Evolutionary conservation across 2,329 filamentous ascomycete species (phyloP), one percentile per base, ranked within the genome.

Genomic region (Botryosphaeria agaves): DNA sequence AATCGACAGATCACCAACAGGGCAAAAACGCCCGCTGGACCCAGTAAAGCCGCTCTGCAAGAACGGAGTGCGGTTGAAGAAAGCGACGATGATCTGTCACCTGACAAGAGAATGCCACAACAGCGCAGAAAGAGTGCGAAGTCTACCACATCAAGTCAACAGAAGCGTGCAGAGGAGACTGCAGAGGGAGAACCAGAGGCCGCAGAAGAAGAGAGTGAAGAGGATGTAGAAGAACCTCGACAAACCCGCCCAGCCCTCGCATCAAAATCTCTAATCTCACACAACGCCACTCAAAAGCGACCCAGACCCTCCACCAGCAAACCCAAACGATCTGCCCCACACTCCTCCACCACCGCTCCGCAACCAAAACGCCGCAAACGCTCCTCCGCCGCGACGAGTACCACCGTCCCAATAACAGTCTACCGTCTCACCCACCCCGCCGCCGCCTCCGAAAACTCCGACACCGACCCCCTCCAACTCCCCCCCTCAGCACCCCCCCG

Each of bases 401-500:
- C 32, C 16, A 17, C 34, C 9, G 41, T 49, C 33, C 48, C 48
- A 11, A 41, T 52, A 7, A 40, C 45, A 15, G 47, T 48, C 12
- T 47, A 48, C 28, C 43, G 46, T 17, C 34, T 46, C 23, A 41
- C 40, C 26, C 41, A 41, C 18, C 12, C 38, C 6, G 33, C 37
- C 15, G 28, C 32, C 32, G 23, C 19, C 31, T 35, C 44, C 9
- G 42, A 42, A 36, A 32, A 37, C 11, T 18, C 28, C 20, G 34
- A 51, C 41, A n/a, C 41, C 39, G 17, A 48, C 7, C 27, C 20
- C 8, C 28, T 36, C 5, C 33, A 20, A 34, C 38, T 35, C 5
- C 54, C 55, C 31, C 45, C 44, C 37, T 43, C 36, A 45, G 31
- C 33, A 52, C 35, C 36, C 41, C 41, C 41, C 51, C 53, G 54